Conservation (phyloP, 2,329 filamentous ascomycete species). For the Allantophomopsis lycopodina region DNA sequence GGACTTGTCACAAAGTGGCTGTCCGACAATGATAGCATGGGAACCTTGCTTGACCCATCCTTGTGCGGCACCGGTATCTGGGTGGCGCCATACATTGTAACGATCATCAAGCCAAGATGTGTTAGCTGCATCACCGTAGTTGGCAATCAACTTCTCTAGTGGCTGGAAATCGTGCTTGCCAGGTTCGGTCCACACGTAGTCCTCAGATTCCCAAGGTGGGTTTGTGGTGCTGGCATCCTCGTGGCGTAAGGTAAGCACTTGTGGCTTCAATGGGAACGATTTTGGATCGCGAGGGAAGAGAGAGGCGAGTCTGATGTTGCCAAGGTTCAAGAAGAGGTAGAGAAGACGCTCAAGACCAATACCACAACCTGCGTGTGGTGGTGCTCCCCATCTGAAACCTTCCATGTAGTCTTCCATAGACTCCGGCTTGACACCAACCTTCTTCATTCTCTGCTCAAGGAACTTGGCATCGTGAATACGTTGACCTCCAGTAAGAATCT, state of each 20-base stretch:
- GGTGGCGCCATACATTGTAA: conserved; percentile 78
- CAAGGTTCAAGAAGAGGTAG: conserved; percentile 73
- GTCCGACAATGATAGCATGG: conserved; percentile 73
- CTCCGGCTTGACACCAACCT: conserved; percentile 61
- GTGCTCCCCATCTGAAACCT: conserved; percentile 77
- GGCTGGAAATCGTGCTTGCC: conserved; percentile 50
- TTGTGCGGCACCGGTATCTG: conserved; percentile 65
- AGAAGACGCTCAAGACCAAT: conserved; percentile 82
- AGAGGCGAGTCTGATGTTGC: conserved; percentile 80
- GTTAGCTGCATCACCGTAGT: conserved; percentile 89
- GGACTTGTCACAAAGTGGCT: conserved; percentile 68
- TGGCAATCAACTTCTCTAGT: conserved; percentile 79
- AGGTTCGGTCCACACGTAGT: conserved; percentile 23
- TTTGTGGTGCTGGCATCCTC: conserved; percentile 75
- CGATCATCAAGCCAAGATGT: conserved; percentile 88
- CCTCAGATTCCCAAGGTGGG: conserved; percentile 41
- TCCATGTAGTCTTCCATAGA: conserved; percentile 84
- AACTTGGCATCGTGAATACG: conserved; percentile 73
- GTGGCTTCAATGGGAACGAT: conserved; percentile 60
- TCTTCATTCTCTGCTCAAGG: conserved; percentile 65
- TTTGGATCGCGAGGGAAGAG: conserved; percentile 82
- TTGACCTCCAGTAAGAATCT: conserved; percentile 85
- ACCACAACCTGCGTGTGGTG: conserved; percentile 80
- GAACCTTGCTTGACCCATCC: conserved; percentile 67
- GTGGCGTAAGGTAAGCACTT: conserved; percentile 56